Percentiles rank a stretch among this genome's conserved stretches.
Evolutionary conservation across 192 early-diverging fungal genomes (phyloP).

Genomic region (Linnemannia hyalina): DNA sequence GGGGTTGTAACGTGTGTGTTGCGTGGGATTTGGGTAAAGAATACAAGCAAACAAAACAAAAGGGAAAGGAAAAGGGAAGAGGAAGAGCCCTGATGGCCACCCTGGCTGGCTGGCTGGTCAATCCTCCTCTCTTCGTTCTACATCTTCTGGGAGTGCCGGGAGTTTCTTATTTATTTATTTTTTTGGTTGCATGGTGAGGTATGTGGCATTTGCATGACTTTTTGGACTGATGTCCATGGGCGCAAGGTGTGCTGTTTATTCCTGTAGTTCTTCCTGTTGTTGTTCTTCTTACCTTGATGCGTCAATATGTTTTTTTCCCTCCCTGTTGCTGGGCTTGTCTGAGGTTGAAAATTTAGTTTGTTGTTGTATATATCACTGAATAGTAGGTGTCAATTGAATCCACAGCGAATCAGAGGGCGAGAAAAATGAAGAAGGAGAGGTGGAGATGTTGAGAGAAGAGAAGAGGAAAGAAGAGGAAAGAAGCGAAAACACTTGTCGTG

Average conservation of each 20-base stretch:
- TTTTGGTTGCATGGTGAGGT: too few species aligned
- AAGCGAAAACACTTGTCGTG: background rate
- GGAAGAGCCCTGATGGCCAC: background rate
- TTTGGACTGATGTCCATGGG: too few species aligned
- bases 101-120: background rate
- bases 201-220: too few species aligned
- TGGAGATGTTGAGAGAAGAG: background rate
- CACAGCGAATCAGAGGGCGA: constrained; percentile 5
- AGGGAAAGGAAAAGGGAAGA: background rate
- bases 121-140: too few species aligned
- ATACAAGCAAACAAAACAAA: background rate
- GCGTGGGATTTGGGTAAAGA: too few species aligned
- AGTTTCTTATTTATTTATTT: too few species aligned
- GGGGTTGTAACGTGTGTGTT: background rate
- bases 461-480: background rate
- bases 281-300: background rate
- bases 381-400: background rate
- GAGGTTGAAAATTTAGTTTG: background rate
- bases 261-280: background rate
- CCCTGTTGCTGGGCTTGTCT: background rate
- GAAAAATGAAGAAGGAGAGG: background rate
- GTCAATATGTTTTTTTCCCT: background rate
- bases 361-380: background rate
- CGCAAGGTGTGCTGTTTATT: background rate
- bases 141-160: background rate